Evolutionary conservation across 2,329 filamentous ascomycete species (phyloP).

Genomic region (Cadophora luteo-olivacea): DNA sequence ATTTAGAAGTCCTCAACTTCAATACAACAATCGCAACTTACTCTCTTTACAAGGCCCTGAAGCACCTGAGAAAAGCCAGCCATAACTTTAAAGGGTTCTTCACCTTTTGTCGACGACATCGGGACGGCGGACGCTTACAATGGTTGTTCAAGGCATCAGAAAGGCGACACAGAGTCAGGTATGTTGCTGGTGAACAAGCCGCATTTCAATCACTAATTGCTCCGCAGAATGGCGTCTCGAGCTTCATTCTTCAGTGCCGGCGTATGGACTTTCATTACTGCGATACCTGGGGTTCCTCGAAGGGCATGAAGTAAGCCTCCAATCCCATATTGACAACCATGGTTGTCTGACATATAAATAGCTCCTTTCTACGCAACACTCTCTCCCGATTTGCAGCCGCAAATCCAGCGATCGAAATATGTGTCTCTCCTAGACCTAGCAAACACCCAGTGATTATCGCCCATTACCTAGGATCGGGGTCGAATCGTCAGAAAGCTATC

Average conservation of each 20-base stretch:
- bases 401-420: slow-evolving; percentile 91
- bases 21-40: neutral
- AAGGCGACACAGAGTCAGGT: slow-evolving; percentile 61
- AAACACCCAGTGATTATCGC: slow-evolving; percentile 90
- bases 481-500: slow-evolving; percentile 78
- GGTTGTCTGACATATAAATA: slow-evolving; percentile 47
- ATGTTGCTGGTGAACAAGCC: slow-evolving; percentile 35
- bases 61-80: neutral
- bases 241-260: slow-evolving; percentile 97
- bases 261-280: slow-evolving; percentile 96
- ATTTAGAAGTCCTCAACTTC: slow-evolving; percentile 4
- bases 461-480: slow-evolving; percentile 78
- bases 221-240: slow-evolving; percentile 90
- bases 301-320: slow-evolving; percentile 83
- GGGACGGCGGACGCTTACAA: slow-evolving; percentile 28
- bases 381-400: slow-evolving; percentile 79
- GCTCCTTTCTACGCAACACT: slow-evolving; percentile 79
- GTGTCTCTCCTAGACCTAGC: slow-evolving; percentile 86
- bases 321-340: neutral
- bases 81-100: neutral
- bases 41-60: neutral
- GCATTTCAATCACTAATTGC: slow-evolving; percentile 26
- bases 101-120: neutral
- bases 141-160: slow-evolving; percentile 62
- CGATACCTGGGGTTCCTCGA: slow-evolving; percentile 92